These are phyloP conservation scores for Turnera subulata DNA, from an alignment of 345 rosid genomes.

Conservation along the genomic window DNA sequence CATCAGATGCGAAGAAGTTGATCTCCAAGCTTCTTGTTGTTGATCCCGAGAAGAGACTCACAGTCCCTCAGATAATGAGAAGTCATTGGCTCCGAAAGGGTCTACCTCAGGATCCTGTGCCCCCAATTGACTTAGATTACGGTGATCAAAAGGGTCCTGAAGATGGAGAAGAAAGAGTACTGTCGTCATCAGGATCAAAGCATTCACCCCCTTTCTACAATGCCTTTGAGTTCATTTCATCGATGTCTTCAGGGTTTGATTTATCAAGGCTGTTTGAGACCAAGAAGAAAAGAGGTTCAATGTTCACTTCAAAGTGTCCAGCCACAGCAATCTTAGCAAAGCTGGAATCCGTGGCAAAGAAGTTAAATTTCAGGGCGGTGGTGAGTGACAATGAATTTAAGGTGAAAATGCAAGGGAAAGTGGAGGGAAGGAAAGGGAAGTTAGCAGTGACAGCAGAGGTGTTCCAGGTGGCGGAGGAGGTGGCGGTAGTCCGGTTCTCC, in stretches of 20 bases:
- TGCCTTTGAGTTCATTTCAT: conserved; percentile 20
- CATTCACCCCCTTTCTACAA: conserved; percentile 15
- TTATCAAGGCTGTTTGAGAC: conserved; percentile 19
- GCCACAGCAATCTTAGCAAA: conserved; percentile 11
- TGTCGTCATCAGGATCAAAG: not conserved
- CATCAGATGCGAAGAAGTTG: not conserved
- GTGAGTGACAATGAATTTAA: conserved; percentile 8
- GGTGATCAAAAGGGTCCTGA: conserved; percentile 4
- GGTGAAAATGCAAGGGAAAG: conserved; percentile 16
- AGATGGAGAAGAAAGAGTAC: conserved; percentile 2
- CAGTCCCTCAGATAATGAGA: not conserved
- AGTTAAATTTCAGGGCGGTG: conserved; percentile 12
- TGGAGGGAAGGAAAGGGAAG: conserved; percentile 40
- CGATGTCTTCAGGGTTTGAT: conserved; percentile 24
- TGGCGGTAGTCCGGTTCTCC: conserved; percentile 30
- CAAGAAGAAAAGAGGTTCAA: conserved; percentile 17
- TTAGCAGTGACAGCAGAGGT: conserved; percentile 25
- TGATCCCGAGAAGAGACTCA: not conserved
- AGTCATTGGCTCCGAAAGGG: conserved; percentile 23
- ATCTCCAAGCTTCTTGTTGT: not conserved
- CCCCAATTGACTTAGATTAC: conserved; percentile 26
- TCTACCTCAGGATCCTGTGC: too few relatives aligned
- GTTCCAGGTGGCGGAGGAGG: conserved; percentile 21
- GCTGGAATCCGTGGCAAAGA: conserved; percentile 16
- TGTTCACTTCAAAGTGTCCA: conserved; percentile 24